Base-by-base conservation (phyloP, 495 filamentous ascomycete genomes). In the Stereocaulon alpinum region DNA sequence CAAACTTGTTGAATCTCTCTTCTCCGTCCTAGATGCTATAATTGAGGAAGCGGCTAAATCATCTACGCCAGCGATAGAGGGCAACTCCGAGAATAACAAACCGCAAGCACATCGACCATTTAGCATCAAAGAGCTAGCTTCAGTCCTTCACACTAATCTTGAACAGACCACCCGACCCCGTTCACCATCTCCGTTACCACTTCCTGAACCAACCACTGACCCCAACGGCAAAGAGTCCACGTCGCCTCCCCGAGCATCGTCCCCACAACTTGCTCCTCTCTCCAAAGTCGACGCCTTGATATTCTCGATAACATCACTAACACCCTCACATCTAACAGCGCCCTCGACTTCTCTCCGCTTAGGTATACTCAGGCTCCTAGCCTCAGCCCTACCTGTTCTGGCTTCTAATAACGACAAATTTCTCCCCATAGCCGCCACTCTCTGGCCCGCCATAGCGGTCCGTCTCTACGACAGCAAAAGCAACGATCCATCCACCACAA, bases 241-340 rank as follows among this genome's bases (percentile, higher is more conserved):
- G 49, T 69, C 71, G 12, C 27, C 45, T 30, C 27, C 52, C 20
- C 54, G 40, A 51, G 9, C 55, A 22, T 62, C 55, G 55, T 43
- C 43, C 17, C 56, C 50, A 2, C 34, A 37, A 15, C 60, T 66
- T 32, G 67, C 74, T 34, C 71, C 66, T 82, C 61, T 47, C 86
- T 32, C 77, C 66, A 67, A 78, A 76, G 69, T 67, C 74, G 0
- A 89, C 70, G 75, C 74, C 18, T 77, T 91, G 10, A 77, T 91
- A 14, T 74, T 83, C 30, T 78, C 80, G 27, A 86, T 94, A 56
- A 77, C 84, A 60, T 81, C 79, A 52, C 80, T 84, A 22, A 86
- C 83, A n/a, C 87, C 85, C 64, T 84, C 91, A 62, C 88, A 95
- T 70, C 80, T 96, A n/a, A 87, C 89, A 40, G 87, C 87, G 0